Evolutionary conservation across 805 yeast species (phyloP).

Genomic region (Kodamaea nitidulidarum): DNA sequence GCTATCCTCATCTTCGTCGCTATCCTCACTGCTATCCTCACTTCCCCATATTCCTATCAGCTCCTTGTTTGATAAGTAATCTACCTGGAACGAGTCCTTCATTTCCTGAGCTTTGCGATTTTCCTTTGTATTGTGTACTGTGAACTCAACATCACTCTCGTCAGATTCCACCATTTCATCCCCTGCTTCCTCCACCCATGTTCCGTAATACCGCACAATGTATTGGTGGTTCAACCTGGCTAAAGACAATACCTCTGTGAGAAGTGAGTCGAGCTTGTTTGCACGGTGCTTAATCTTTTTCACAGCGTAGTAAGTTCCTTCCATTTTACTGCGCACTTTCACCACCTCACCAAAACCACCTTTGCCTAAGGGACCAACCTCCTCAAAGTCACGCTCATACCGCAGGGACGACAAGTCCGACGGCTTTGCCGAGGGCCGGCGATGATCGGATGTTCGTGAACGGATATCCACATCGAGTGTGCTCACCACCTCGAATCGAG

Average conservation of each 20-base stretch:
- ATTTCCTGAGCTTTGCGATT: background rate
- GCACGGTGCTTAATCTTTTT: conserved; percentile 85
- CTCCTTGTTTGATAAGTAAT: conserved; percentile 1
- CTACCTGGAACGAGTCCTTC: conserved; percentile 1
- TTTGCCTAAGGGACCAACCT: conserved; percentile 81
- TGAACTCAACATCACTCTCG: conserved; percentile 17
- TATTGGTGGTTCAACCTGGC: conserved; percentile 93
- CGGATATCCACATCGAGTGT: no score
- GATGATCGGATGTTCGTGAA: no score
- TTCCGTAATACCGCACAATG: conserved; percentile 93
- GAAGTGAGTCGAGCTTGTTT: conserved; percentile 70
- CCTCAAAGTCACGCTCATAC: conserved; percentile 92
- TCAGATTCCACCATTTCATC: conserved; percentile 19
- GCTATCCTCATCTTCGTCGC: conserved; percentile 6
- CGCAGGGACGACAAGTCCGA: conserved; percentile 27
- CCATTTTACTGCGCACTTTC: conserved; percentile 89
- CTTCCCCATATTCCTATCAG: background rate
- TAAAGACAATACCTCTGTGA: conserved; percentile 87
- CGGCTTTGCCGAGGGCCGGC: background rate
- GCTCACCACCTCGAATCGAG: no score
- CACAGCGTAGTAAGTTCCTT: conserved; percentile 92
- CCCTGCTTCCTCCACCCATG: conserved; percentile 82
- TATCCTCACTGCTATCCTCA: conserved; percentile 1
- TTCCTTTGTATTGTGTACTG: background rate
- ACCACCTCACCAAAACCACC: conserved; percentile 99